Base-by-base conservation (phyloP, 805 yeast genomes). In the Yarrowia osloensis region DNA sequence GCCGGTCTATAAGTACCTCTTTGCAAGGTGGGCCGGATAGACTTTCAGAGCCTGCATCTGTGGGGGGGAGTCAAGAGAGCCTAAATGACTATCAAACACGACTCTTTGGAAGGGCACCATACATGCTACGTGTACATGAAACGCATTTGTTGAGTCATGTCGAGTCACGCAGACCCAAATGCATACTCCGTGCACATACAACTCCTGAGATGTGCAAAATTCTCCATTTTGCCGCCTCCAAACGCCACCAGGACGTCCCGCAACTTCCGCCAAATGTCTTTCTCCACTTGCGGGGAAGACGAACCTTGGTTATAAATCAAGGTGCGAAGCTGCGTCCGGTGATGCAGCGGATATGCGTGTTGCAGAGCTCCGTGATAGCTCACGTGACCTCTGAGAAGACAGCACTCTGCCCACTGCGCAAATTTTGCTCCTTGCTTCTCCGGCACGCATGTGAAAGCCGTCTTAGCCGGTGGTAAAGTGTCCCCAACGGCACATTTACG, bases 271-370 rank as follows among this genome's bases (percentile, higher is more conserved):
- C 21, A 17, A 35, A n/a, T n/a, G 21, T 37, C 42, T 37, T 40
- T 21, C 46, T 26, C 46, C 46, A 7, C 21, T 28, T 28, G 54
- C 35, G 54, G 54, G 54, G 54, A 28, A 47, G 35, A 19, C 19
- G 12, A 47, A 47, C 31, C 31, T 47, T 47, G 54, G 54, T 47
- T 28, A 47, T 29, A 47, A 47, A 47, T 47, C 54, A 47, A 13
- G n/a, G 46, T 24, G 35, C 54, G 54, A 19, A 47, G 54, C 8
- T 47, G 54, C 54, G 54, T 47, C 54, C 54, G 54, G 24, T n/a
- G 24, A 12, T 47, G 54, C 54, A 29, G 35, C 37, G 54, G 54
- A 29, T 28, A 47, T 28, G 54, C 35, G 17, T 4, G 17, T 5
- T 4, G 11, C n/a, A 33, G 35, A 33, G 35, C 35, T 33, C 35